Base-by-base conservation (phyloP, 1,284 basidiomycete genomes). In the Heterobasidion parviporum region DNA sequence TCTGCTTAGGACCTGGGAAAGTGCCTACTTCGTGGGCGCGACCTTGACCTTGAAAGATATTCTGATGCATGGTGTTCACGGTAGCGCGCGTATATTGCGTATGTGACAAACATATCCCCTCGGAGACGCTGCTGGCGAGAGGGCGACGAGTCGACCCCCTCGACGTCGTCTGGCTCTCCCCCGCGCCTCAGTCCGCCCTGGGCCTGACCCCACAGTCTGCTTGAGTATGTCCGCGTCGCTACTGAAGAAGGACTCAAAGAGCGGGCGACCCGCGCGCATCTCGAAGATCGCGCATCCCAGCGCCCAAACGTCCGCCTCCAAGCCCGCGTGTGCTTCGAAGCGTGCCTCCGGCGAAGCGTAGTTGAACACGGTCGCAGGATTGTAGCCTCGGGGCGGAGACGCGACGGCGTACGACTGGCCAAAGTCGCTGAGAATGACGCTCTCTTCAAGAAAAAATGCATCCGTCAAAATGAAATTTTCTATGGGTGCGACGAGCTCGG, bases 281-380 rank as follows among this genome's bases (percentile, higher is more conserved):
- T 72, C 66, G 58, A 70, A 73, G 57, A 74, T 67, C 47, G 65
- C 56, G 56, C 70, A 72, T 52, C 57, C 73, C 10, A 74, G 62
- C 3, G 67, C 61, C 72, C 73, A 74, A 35, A 74, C 57, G 54
- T 74, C 72, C 12, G 70, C 35, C 50, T 59, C 62, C 14, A 65
- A 35, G 34, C 64, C 61, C 8, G 60, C 54, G 3, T 57, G 53
- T 6, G 52, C 54, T 32, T 70, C 70, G 56, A 71, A 73, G n/a
- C 63, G 64, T 15, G 61, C 55, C 54, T 73, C 71, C 33, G 70
- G 72, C 3, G 71, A 62, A 36, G 46, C 48, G 61, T 71, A 74
- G 57, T 70, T 56, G 16, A 68, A 43, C 50, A 59, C 47, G 3
- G 68, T 72, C 20, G 53, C 65, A 32, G 69, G 67, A 43, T 64